Evolutionary conservation across 371 early-diverging fungal species (phyloP), one percentile per base, ranked within the genome.

Genomic region (Lichtheimia ramosa): DNA sequence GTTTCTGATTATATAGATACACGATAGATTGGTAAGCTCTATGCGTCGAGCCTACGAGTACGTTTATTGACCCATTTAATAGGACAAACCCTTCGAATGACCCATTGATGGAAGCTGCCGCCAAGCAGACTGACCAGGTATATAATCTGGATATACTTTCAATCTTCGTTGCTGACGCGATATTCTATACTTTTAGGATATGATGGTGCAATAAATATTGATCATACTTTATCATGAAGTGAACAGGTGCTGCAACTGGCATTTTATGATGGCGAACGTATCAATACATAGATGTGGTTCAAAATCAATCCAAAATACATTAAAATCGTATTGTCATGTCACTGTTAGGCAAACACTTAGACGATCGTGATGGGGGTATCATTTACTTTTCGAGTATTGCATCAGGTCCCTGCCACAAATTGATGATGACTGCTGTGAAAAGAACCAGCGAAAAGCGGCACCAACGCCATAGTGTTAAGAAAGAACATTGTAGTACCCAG

Each of bases 391-490:
- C 63, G 57, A 65, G 40, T 57, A 66, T 59, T 15, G 55, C 62
- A n/a, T 66, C 66, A 16, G 66, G 66, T 10, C 66, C 66, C n/a
- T 66, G 59, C 51, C 72, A 75, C 21, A 83, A 43, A 56, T 77
- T 79, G 62, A 83, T 75, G 13, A 77, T 60, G 5, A 77, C 56
- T 10, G 81, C 81, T 13, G 77, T 69, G 23, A 73, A 56, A 39
- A 83, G 60, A 25, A 81, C 62, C n/a, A 75, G 43, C 7, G 78
- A 53, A 63, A 83, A 83, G 21, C 79, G 74, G 66, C 75, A 75
- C 83, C 83, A 83, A 18, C 74, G 75, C 73, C 74, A 77, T n/a
- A n/a, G n/a, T n/a, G 48, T 77, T 34, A 7, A 58, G 49, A 80
- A 62, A 41, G 76, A 34, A 51, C 65, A 51, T 43, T 63, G 67